Conservation (phyloP, 106 monocot species). For the Dioscorea zingiberensis region DNA sequence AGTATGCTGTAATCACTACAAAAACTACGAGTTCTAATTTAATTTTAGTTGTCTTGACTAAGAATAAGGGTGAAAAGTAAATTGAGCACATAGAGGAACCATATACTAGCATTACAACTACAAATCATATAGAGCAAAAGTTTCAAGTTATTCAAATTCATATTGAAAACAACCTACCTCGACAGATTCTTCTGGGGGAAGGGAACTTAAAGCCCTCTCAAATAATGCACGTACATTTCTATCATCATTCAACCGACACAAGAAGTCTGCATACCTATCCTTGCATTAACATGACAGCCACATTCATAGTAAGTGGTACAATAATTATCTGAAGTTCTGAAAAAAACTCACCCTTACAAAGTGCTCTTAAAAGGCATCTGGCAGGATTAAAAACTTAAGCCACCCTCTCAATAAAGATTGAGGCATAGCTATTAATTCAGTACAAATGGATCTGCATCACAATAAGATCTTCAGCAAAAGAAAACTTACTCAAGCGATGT, state of each 20-base stretch:
- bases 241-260: constrained; percentile 95
- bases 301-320: no score
- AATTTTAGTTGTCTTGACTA: no score
- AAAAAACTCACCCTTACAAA: not conserved
- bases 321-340: no score
- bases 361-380: constrained; percentile 6
- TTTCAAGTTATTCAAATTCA: not conserved
- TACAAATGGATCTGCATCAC: not conserved
- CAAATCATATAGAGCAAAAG: no score
- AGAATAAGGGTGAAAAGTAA: no score
- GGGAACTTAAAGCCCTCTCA: constrained; percentile 86
- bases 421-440: not conserved
- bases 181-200: constrained; percentile 79
- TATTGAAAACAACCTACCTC: constrained; percentile 47
- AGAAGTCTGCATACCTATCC: constrained; percentile 90
- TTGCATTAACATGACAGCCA: not conserved
- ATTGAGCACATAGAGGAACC: no score
- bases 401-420: not conserved
- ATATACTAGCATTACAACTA: no score
- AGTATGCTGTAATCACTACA: no score
- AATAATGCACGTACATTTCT: constrained; percentile 97
- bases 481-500: constrained; percentile 88
- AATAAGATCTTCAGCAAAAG: not conserved
- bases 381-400: not conserved
- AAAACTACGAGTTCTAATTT: no score